Conservation (phyloP, 257 asterid genomes). For the Phtheirospermum japonicum region DNA sequence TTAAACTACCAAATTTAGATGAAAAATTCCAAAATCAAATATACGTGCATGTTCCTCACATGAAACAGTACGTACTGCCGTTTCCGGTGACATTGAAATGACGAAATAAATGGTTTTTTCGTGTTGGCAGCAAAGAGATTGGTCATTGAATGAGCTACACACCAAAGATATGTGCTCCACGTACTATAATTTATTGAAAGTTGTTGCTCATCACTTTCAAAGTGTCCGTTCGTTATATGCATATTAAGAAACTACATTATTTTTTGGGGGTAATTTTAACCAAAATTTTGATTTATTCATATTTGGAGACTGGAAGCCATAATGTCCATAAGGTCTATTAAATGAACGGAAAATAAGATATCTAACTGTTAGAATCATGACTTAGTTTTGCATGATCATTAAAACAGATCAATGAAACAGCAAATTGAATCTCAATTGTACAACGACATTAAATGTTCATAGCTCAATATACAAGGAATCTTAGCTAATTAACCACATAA, state of each 20-base stretch:
- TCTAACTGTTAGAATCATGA: too few relatives aligned
- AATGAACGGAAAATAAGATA: too few relatives aligned
- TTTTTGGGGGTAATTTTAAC: not conserved
- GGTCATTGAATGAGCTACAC: not conserved
- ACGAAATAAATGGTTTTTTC: not conserved
- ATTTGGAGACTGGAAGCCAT: not conserved
- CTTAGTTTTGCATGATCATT: too few relatives aligned
- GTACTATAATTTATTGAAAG: not conserved
- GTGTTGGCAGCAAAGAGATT: not conserved
- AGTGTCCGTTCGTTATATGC: not conserved
- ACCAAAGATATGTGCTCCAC: not conserved
- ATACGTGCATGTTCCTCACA: not conserved
- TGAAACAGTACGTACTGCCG: not conserved
- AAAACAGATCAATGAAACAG: too few relatives aligned
- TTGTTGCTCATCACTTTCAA: constrained; percentile 19
- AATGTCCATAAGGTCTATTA: too few relatives aligned
- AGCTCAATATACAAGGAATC: too few relatives aligned
- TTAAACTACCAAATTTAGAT: not conserved
- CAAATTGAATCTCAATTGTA: too few relatives aligned
- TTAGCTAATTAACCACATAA: too few relatives aligned
- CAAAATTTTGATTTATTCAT: not conserved
- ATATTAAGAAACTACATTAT: not conserved
- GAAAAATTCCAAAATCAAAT: not conserved
- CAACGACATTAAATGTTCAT: too few relatives aligned
- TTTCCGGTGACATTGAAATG: not conserved